Base-by-base conservation (phyloP, 495 filamentous ascomycete genomes). In the Aspergillus diversus region DNA sequence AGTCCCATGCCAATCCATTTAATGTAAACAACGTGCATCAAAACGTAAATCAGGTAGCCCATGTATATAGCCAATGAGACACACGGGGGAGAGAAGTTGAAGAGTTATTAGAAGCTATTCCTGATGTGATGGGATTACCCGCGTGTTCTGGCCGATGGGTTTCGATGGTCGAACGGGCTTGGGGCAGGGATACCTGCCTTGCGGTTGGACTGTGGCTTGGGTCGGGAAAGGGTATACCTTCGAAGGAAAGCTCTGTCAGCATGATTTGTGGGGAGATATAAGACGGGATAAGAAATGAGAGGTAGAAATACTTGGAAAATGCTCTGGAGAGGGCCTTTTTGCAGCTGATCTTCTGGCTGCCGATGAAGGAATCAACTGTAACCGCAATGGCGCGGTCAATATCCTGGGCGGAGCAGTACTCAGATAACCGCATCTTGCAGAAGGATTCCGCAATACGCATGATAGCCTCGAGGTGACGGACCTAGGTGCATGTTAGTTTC, bases 371-470 rank as follows among this genome's bases (percentile, higher is more conserved):
- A 54, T 99, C 94, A 11, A 99, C 92, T 1, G 95, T 96, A 13
- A 98, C 96, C 7, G 93, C 93, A 68, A 99, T 98, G 52, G 95
- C 96, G 58, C 95, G 90, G 76, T 99, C 96, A 62, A 99, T 96
- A 71, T 99, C 96, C 61, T 88, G 85, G 15, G 88, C 74, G 7
- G 89, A 89, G 74, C 93, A 96, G 78, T 96, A 97, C 66, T 99
- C 96, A 0, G 89, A 92, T 34, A 99, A 81, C 33, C 93, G 90
- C 93, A 97, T 97, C 69, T 94, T 93, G 81, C 89, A 93, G 83
- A 97, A 97, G 16, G 92, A 77, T 73, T 97, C 93, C 57, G 84
- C 83, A 75, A 96, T 96, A 74, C 93, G 91, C 83, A 97, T 94
- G 73, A 97, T 97, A 66, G 93, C 93, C 87, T 97, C 93, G 31